Evolutionary conservation across 306 rosid species (phyloP), one percentile per base, ranked within the genome.

Genomic region (Cucurbita maxima): DNA sequence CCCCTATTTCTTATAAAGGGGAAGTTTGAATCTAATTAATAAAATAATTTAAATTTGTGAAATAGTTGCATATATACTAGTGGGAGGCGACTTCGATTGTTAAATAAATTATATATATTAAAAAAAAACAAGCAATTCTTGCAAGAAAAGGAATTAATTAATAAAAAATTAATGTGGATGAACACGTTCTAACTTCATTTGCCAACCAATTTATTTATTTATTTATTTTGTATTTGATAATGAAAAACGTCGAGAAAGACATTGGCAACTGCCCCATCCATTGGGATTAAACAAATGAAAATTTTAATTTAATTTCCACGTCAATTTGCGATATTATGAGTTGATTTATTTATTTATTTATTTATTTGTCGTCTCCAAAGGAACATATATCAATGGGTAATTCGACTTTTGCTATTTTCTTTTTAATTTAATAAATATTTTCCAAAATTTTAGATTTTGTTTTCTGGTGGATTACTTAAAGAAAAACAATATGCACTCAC

Each of bases 61-160:
- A 73, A 53, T 16, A 38, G 50, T 54, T 55, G 60, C 52, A 47
- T 41, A 55, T 38, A 5, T 50, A 61, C 60, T 15, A 71, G 22
- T 71, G 60, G 60, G 60, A 51, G 75, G 48, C 75, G 75, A 71
- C 75, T 71, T 71, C 25, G 41, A 71, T 10, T 67, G 45, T 71
- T 14, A 14, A 71, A 71, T 41, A 50, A 12, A 74, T 75, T 40
- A 61, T 56, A 41, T 9, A 38, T 14, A 30, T 2, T 30, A 1
- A 44, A 67, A 57, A 36, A 75, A 57, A 57, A 75, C 20, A 52
- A 16, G 34, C 10, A 70, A 75, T 16, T 78, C 86, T 79, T 82
- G 86, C 80, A 85, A 81, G 88, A 56, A 75, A 82, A 88, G 79
- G 45, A 73, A 82, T 51, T 16, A 43, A 18, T 19, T 16, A 6